Evolutionary conservation across 2,329 filamentous ascomycete species (phyloP).

Genomic region (Scedosporium aurantiacum): DNA sequence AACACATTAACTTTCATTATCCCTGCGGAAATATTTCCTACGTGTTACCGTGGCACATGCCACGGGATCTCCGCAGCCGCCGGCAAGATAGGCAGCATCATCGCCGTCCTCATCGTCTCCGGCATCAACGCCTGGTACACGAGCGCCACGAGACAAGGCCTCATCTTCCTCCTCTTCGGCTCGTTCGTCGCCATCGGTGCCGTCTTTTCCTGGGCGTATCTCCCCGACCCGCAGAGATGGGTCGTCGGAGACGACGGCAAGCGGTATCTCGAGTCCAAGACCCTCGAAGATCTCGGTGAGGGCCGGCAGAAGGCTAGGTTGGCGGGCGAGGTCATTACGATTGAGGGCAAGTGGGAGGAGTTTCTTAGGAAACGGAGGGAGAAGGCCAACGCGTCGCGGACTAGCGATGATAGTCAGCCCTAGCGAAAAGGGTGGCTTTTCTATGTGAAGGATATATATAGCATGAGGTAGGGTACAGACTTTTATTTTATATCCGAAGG

Average conservation of each 20-base stretch:
- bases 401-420: not conserved
- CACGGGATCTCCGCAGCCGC: slow-evolving; percentile 51
- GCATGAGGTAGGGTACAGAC: too few species aligned
- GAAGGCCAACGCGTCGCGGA: not conserved
- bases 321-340: slow-evolving; percentile 32
- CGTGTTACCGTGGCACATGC: slow-evolving; percentile 50
- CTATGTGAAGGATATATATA: not conserved
- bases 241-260: slow-evolving; percentile 23
- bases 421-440: not conserved
- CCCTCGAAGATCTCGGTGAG: slow-evolving; percentile 39
- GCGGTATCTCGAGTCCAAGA: slow-evolving; percentile 31
- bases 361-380: slow-evolving; percentile 1
- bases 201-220: slow-evolving; percentile 39
- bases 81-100: slow-evolving; percentile 46
- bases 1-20: slow-evolving; percentile 55
- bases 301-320: slow-evolving; percentile 31
- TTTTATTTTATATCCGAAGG: too few species aligned
- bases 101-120: slow-evolving; percentile 38
- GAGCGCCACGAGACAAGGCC: slow-evolving; percentile 30
- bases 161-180: slow-evolving; percentile 40
- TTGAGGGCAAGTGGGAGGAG: slow-evolving; percentile 30
- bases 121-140: slow-evolving; percentile 35
- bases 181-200: slow-evolving; percentile 37
- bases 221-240: slow-evolving; percentile 35
- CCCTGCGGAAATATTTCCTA: slow-evolving; percentile 54